Evolutionary conservation across 2,329 filamentous ascomycete species (phyloP).

Genomic region (Ophiosphaerella korrae): DNA sequence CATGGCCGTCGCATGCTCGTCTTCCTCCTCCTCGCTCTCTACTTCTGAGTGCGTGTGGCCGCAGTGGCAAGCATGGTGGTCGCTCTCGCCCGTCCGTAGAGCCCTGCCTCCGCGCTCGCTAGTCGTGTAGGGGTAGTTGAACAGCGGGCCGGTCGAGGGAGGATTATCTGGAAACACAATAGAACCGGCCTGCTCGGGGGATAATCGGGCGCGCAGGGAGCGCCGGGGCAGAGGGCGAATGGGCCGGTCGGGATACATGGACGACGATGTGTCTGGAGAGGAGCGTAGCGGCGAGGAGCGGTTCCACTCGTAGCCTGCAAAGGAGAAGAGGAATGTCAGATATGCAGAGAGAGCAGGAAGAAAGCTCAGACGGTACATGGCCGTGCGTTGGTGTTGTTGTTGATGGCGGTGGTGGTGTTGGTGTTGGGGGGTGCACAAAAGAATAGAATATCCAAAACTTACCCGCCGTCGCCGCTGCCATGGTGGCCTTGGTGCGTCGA

Average conservation of each 20-base stretch:
- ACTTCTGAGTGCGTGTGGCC: constrained; percentile 54
- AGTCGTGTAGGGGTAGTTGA: constrained; percentile 67
- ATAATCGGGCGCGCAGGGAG: constrained; percentile 83
- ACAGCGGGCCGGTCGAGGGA: constrained; percentile 73
- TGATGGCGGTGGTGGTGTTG: constrained; percentile 2
- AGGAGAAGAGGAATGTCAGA: constrained; percentile 42
- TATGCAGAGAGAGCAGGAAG: constrained; percentile 33
- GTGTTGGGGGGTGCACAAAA: constrained; percentile 21
- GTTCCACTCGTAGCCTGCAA: constrained; percentile 49
- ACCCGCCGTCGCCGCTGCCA: constrained; percentile 51
- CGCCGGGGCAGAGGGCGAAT: constrained; percentile 92
- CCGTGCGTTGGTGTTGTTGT: constrained; percentile 5
- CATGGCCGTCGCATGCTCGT: constrained; percentile 50
- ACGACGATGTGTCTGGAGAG: constrained; percentile 73
- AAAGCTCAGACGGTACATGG: constrained; percentile 23
- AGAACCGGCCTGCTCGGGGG: constrained; percentile 79
- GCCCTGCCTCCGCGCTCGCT: constrained; percentile 35
- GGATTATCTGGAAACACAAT: constrained; percentile 82
- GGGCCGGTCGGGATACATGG: constrained; percentile 84
- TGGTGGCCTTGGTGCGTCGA: constrained; percentile 22
- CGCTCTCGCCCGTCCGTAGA: constrained; percentile 57
- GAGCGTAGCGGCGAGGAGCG: constrained; percentile 48
- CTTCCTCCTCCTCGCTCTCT: constrained; percentile 65
- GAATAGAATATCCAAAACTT: constrained; percentile 34
- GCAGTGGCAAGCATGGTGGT: constrained; percentile 55